Conservation (phyloP, 2,329 filamentous ascomycete genomes). For the Aspergillus fructus region DNA sequence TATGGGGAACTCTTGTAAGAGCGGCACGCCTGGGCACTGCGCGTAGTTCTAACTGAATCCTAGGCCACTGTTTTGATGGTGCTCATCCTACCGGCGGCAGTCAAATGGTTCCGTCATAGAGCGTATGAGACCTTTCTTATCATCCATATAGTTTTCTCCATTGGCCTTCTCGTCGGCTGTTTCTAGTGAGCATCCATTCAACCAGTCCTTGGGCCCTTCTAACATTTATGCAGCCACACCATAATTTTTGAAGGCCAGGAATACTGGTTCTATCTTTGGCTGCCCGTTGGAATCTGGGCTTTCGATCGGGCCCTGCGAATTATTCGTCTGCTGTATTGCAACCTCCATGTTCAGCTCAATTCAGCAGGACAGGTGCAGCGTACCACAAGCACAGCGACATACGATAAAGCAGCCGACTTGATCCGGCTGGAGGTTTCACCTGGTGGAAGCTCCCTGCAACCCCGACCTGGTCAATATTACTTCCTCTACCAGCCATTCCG, state of each 20-base stretch:
- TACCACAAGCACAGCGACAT: slow-evolving; percentile 43
- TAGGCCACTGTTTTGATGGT: slow-evolving; percentile 42
- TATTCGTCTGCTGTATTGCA: slow-evolving; percentile 45
- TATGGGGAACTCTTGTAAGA: slow-evolving; percentile 32
- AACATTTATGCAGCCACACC: slow-evolving; percentile 42
- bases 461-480: slow-evolving; percentile 51
- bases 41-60: not conserved
- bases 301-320: slow-evolving; percentile 49
- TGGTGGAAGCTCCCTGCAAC: slow-evolving; percentile 31
- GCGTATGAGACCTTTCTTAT: slow-evolving; percentile 46
- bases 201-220: not conserved
- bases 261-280: slow-evolving; percentile 54
- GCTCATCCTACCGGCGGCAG: slow-evolving; percentile 44
- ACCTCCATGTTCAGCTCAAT: slow-evolving; percentile 36
- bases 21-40: not conserved
- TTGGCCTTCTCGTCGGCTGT: slow-evolving; percentile 45
- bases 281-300: slow-evolving; percentile 49
- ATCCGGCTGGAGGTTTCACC: slow-evolving; percentile 48
- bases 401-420: slow-evolving; percentile 46
- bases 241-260: slow-evolving; percentile 47
- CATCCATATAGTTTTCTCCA: slow-evolving; percentile 39
- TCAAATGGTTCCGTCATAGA: slow-evolving; percentile 46
- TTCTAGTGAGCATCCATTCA: slow-evolving; percentile 44
- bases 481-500: slow-evolving; percentile 50
- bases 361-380: slow-evolving; percentile 13